Evolutionary conservation across 352 stramenopile species (phyloP).

Genomic region (Stephanocyclus meneghinianus): DNA sequence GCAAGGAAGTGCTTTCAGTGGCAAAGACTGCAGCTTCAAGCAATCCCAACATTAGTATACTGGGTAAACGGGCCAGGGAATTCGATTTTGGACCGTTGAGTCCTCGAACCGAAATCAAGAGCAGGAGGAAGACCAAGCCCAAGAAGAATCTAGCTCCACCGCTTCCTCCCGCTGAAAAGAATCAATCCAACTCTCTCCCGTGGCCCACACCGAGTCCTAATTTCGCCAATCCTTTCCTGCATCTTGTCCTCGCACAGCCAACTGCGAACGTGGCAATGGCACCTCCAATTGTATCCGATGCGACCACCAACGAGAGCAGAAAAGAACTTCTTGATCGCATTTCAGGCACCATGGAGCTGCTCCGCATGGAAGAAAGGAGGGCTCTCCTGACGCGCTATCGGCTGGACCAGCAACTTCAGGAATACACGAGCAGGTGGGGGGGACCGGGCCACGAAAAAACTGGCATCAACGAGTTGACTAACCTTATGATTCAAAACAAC

Average conservation of each 20-base stretch:
- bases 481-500: background rate
- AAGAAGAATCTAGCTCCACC: background rate
- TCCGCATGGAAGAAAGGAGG: background rate
- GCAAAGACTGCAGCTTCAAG: constrained; percentile 10
- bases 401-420: background rate
- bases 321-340: background rate
- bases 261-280: background rate
- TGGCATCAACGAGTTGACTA: background rate
- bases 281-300: background rate
- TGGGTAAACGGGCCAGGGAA: constrained; percentile 2
- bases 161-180: background rate
- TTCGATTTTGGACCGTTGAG: background rate
- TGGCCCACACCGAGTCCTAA: background rate
- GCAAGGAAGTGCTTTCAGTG: constrained; percentile 19
- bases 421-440: background rate
- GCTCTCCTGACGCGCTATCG: background rate
- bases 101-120: constrained; percentile 11
- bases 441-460: background rate
- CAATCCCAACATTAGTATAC: background rate
- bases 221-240: background rate
- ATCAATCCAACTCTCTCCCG: background rate
- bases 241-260: background rate
- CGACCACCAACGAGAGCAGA: background rate
- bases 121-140: constrained; percentile 12
- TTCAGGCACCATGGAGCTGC: background rate